phyloP scores from a whole-genome alignment of 2,329 filamentous ascomycete species.

The Microascus cirrosus region DNA sequence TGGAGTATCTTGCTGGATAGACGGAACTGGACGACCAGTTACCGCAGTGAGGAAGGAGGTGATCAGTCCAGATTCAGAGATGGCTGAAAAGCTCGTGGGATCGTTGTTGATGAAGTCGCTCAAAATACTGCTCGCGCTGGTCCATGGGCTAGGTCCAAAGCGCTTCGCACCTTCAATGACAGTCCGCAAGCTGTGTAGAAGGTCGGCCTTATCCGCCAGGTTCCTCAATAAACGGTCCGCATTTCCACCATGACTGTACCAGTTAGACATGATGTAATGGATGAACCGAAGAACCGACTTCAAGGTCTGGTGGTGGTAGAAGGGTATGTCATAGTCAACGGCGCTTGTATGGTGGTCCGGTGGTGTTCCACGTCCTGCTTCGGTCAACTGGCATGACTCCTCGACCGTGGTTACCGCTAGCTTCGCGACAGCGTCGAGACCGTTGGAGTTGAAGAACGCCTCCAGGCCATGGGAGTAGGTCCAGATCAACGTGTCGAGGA shows the following conservation, averaged over 20 bases:
- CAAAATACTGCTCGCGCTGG: conserved; percentile 80
- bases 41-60: conserved; percentile 77
- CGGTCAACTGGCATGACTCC: conserved; percentile 54
- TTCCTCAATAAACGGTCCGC: conserved; percentile 87
- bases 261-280: conserved; percentile 85
- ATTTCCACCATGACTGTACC: conserved; percentile 57
- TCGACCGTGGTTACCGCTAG: conserved; percentile 71
- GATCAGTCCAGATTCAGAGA: conserved; percentile 87
- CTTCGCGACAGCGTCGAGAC: conserved; percentile 83
- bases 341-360: conserved; percentile 60
- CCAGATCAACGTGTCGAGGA: conserved; percentile 82
- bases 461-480: conserved; percentile 76
- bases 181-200: conserved; percentile 66
- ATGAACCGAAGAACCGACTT: conserved; percentile 94
- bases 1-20: conserved; percentile 7
- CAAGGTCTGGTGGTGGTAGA: conserved; percentile 84
- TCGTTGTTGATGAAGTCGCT: conserved; percentile 98
- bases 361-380: conserved; percentile 60
- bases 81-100: conserved; percentile 91
- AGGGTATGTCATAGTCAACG: conserved; percentile 89
- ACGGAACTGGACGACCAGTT: conserved; percentile 39
- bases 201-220: conserved; percentile 80
- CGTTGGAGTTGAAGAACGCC: conserved; percentile 68
- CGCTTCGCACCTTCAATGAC: conserved; percentile 70
- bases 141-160: conserved; percentile 94